Conservation (phyloP, 1,284 basidiomycete species). For the Pholiota adiposa region DNA sequence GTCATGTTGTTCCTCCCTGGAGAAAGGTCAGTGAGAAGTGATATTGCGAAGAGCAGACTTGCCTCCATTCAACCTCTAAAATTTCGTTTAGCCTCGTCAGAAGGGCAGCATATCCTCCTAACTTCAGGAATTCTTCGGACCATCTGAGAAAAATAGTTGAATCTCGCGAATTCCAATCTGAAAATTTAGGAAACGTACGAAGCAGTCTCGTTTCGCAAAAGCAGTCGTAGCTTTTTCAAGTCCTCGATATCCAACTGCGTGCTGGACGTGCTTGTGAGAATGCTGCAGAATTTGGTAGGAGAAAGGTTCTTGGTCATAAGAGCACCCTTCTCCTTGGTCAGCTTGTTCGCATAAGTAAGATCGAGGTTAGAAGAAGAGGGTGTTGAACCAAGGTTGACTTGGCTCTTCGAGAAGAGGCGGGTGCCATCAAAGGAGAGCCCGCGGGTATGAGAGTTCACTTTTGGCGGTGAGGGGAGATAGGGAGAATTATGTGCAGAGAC, state of each 20-base stretch:
- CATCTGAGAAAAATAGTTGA: conserved; percentile 59
- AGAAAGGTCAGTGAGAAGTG: background rate
- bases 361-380: conserved; percentile 44
- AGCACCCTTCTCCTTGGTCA: conserved; percentile 39
- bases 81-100: background rate
- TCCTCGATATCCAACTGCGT: conserved; percentile 72
- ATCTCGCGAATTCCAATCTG: too few species aligned
- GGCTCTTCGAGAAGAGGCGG: conserved; percentile 50
- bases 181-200: conserved; percentile 48
- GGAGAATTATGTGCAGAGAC: conserved; percentile 45
- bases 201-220: conserved; percentile 87
- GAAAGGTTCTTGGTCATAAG: conserved; percentile 54
- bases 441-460: conserved; percentile 52
- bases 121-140: conserved; percentile 88
- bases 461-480: conserved; percentile 46
- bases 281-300: conserved; percentile 65
- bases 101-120: conserved; percentile 71
- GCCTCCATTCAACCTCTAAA: conserved; percentile 88
- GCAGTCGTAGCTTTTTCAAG: conserved; percentile 76
- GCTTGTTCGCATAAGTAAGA: conserved; percentile 40
- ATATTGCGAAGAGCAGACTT: conserved; percentile 26
- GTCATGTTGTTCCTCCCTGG: conserved; percentile 96
- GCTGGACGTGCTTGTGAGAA: conserved; percentile 69
- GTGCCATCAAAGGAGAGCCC: conserved; percentile 58
- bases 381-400: conserved; percentile 43